Evolutionary conservation across 441 rosid genomes (phyloP).

Genomic region (Bruguiera hainesii): DNA sequence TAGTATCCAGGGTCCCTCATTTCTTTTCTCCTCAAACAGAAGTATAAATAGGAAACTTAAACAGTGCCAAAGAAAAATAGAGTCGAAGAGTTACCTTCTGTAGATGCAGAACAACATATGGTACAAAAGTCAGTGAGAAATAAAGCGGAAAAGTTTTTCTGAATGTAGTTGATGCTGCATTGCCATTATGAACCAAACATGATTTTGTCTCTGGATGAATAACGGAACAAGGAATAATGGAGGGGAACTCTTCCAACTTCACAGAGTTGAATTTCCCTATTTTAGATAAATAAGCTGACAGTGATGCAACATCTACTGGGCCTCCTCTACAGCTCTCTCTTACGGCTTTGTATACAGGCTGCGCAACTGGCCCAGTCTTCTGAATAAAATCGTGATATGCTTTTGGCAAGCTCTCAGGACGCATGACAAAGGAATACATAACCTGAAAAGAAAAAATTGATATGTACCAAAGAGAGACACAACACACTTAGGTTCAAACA

Average conservation of each 20-base stretch:
- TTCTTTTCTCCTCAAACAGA: slow-evolving; percentile 8
- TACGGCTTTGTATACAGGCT: slow-evolving; percentile 87
- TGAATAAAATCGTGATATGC: slow-evolving; percentile 91
- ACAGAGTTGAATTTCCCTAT: slow-evolving; percentile 41
- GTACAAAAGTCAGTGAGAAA: slow-evolving; percentile 94
- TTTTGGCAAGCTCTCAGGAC: slow-evolving; percentile 95
- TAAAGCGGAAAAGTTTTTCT: slow-evolving; percentile 95
- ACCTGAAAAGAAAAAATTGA: slow-evolving; percentile 43
- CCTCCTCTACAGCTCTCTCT: slow-evolving; percentile 91
- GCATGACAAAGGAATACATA: slow-evolving; percentile 97
- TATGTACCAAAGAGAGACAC: background rate
- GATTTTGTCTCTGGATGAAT: slow-evolving; percentile 84
- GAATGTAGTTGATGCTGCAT: slow-evolving; percentile 89
- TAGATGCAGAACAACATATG: slow-evolving; percentile 86
- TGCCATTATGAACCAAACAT: slow-evolving; percentile 76
- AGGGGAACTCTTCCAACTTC: slow-evolving; percentile 73
- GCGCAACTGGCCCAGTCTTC: slow-evolving; percentile 94
- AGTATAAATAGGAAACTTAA: slow-evolving; percentile 1
- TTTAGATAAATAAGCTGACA: slow-evolving; percentile 60
- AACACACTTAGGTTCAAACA: background rate
- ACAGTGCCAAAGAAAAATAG: slow-evolving; percentile 1
- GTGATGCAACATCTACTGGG: slow-evolving; percentile 65
- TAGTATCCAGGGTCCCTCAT: background rate
- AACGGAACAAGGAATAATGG: slow-evolving; percentile 85
- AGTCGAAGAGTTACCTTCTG: slow-evolving; percentile 63